Evolutionary conservation across 2,329 filamentous ascomycete species (phyloP).

Genomic region (Pezicula radicicola): DNA sequence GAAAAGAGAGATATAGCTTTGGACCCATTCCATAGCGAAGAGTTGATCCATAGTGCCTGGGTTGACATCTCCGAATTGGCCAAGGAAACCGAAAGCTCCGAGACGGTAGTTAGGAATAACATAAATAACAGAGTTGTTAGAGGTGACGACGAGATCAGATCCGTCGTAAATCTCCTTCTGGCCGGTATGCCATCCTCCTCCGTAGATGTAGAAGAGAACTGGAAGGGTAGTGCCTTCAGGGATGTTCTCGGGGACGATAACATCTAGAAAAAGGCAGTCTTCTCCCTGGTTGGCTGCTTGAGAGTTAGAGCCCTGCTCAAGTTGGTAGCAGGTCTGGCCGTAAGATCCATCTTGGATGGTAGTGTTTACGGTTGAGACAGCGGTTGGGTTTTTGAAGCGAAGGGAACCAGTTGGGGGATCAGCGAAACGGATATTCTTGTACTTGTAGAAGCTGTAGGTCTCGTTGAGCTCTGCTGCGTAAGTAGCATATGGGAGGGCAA

Average conservation of each 20-base stretch:
- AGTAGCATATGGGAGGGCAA: background rate
- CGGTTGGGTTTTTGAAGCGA: conserved; percentile 1
- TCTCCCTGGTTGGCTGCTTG: conserved; percentile 22
- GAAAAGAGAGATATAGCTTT: conserved; percentile 47
- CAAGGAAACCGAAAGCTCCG: conserved; percentile 8
- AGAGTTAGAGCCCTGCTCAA: background rate
- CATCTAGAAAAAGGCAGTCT: conserved; percentile 44
- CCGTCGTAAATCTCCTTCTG: conserved; percentile 1
- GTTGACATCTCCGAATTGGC: conserved; percentile 37
- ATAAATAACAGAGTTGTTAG: conserved; percentile 10
- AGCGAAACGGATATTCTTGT: background rate
- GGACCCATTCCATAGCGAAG: conserved; percentile 52
- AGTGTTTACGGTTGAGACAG: background rate
- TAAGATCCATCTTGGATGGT: background rate
- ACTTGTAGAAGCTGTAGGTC: background rate
- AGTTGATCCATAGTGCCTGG: conserved; percentile 48
- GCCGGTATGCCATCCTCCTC: background rate
- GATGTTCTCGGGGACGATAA: conserved; percentile 36
- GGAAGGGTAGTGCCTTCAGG: conserved; percentile 10
- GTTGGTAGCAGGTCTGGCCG: background rate
- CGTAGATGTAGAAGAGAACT: conserved; percentile 1
- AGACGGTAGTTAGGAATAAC: conserved; percentile 27
- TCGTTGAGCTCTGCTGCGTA: background rate
- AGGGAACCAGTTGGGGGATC: background rate
- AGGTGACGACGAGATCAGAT: background rate